A percentile compares a stretch with the other conserved stretches of the same genome.
Evolutionary conservation across 2,329 filamentous ascomycete genomes (phyloP).

Genomic region (Scedosporium boydii): DNA sequence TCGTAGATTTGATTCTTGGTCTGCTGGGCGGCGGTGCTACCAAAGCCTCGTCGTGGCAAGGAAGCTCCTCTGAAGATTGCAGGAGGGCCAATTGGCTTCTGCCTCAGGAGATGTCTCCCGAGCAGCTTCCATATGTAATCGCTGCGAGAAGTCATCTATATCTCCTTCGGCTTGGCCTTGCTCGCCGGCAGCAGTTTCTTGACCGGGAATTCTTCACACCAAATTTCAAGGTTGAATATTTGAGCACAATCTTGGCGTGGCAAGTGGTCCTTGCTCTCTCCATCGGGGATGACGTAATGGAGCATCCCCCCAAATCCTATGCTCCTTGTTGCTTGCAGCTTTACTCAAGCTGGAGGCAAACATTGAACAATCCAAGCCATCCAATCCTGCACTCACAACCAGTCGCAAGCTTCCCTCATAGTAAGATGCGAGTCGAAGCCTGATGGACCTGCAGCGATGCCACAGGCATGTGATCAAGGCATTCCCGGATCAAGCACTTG

Average conservation of each 20-base stretch:
- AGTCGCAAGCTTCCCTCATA: too few relatives aligned
- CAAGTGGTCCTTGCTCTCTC: too few relatives aligned
- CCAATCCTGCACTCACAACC: too few relatives aligned
- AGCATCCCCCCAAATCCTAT: neutral
- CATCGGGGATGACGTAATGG: neutral
- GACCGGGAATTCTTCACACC: neutral
- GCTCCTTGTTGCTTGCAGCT: neutral
- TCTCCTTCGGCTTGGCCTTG: neutral
- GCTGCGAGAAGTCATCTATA: neutral
- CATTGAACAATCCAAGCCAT: too few relatives aligned
- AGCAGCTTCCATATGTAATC: conserved; percentile 1
- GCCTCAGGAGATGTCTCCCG: neutral
- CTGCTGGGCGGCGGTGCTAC: conserved; percentile 6
- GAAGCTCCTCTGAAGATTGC: neutral
- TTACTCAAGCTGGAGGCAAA: neutral
- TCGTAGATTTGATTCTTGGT: conserved; percentile 25
- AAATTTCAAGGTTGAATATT: too few relatives aligned
- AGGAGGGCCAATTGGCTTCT: neutral
- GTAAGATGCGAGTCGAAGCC: neutral
- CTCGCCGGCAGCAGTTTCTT: neutral
- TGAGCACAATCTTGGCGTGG: neutral
- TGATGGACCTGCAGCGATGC: neutral
- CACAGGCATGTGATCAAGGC: neutral
- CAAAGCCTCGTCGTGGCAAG: conserved; percentile 1
- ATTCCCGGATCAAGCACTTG: neutral